Evolutionary conservation across 2,329 filamentous ascomycete genomes (phyloP).

Genomic region (Chaetomium sp.): DNA sequence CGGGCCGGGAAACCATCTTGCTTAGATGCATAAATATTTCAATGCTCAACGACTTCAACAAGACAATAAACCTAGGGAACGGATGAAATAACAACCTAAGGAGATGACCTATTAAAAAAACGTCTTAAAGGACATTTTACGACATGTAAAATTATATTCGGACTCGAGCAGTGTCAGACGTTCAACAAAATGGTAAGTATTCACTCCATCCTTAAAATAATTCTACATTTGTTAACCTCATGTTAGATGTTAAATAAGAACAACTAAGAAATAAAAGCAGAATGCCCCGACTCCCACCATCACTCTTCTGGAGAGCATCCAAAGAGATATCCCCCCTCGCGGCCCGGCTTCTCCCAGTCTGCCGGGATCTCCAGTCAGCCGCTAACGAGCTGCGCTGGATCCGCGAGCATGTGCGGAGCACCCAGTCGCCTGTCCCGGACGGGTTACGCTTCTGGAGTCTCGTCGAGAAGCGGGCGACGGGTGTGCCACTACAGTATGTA

Average conservation of each 20-base stretch:
- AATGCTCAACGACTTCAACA: too few species aligned
- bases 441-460: conserved; percentile 27
- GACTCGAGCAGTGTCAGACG: too few species aligned
- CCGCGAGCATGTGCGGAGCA: conserved; percentile 44
- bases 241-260: background rate
- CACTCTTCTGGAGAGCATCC: conserved; percentile 49
- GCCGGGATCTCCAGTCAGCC: conserved; percentile 57
- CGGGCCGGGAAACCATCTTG: too few species aligned
- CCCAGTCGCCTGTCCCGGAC: conserved; percentile 5
- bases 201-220: too few species aligned
- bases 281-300: conserved; percentile 60
- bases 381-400: conserved; percentile 70
- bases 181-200: too few species aligned
- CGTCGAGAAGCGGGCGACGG: conserved; percentile 46
- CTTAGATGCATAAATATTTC: too few species aligned
- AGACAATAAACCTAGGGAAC: too few species aligned
- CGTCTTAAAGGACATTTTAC: too few species aligned
- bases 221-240: background rate
- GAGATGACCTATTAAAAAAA: too few species aligned
- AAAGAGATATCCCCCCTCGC: conserved; percentile 47
- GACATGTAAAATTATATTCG: too few species aligned
- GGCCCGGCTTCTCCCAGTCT: conserved; percentile 55
- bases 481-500: conserved; percentile 82
- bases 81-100: too few species aligned
- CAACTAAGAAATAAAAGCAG: too few species aligned